Percentiles rank a stretch among this genome's conserved stretches.
Conservation (phyloP, 2,329 filamentous ascomycete species). For the Eutypa lata region DNA sequence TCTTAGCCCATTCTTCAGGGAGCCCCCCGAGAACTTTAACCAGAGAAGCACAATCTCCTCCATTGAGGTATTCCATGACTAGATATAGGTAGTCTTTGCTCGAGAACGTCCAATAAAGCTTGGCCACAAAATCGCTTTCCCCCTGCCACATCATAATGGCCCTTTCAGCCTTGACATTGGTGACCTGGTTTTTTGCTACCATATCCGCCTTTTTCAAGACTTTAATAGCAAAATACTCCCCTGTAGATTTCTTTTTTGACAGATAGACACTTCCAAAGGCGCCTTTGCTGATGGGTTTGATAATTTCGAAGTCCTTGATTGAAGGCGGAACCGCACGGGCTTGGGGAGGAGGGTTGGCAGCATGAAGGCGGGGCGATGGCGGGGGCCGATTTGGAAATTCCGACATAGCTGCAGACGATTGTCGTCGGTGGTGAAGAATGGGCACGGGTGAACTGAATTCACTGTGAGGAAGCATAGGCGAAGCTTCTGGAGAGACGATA, state of each 20-base stretch:
- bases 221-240: constrained; percentile 98
- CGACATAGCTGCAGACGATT: constrained; percentile 87
- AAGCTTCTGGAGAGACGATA: constrained; percentile 81
- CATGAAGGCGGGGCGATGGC: constrained; percentile 76
- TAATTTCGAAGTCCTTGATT: constrained; percentile 99
- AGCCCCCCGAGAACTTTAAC: constrained; percentile 92
- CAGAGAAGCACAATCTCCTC: constrained; percentile 92
- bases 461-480: constrained; percentile 78
- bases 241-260: constrained; percentile 97
- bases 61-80: constrained; percentile 98
- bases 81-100: constrained; percentile 98
- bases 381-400: constrained; percentile 64
- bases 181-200: constrained; percentile 99
- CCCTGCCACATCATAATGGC: constrained; percentile 99
- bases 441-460: constrained; percentile 77
- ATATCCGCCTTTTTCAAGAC: constrained; percentile 99
- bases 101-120: constrained; percentile 99
- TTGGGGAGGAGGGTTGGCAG: constrained; percentile 74
- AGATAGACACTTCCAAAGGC: constrained; percentile 97
- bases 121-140: constrained; percentile 97
- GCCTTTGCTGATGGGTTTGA: constrained; percentile 98
- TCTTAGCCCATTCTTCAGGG: constrained; percentile 96
- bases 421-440: constrained; percentile 68
- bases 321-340: constrained; percentile 88
- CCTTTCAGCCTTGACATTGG: constrained; percentile 96